Base-by-base conservation (phyloP, 2,329 filamentous ascomycete species). In the Claviceps pazoutovae region DNA sequence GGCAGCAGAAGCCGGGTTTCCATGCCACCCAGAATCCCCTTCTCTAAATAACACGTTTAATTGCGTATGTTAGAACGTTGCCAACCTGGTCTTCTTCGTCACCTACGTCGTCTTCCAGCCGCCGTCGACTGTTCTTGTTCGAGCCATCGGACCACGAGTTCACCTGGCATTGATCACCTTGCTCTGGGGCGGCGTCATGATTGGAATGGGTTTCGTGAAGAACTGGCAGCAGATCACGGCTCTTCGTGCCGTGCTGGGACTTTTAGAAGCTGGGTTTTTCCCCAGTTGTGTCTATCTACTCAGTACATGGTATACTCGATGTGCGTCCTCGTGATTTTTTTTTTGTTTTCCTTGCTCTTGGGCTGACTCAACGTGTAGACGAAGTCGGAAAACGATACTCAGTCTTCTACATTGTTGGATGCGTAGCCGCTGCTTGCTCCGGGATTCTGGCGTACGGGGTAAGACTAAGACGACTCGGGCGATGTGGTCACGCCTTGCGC, bases 81-180 rank as follows among this genome's bases (percentile, higher is more conserved):
- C 84, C 52, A 83, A 83, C 3, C 71, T 88, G 38, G 73, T 87
- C 60, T 88, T 88, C 70, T 88, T 88, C 71, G 73, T 86, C 57
- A 77, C 83, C 1, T 89, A 88, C 63, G 76, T 84, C 55, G 50
- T 86, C 49, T 83, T 87, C 55, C 84, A 89, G 61, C 80, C 83
- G 0, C 83, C 83, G 0, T 83, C 83, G 2, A 88, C 84, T 0
- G 68, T 88, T 43, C 65, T 87, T 37, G 74, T 84, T 48, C 80
- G 84, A 38, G 80, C 79, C 59, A 59, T 88, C 49, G 84, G 85
- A 1, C 78, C 80, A 3, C 74, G 80, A 5, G 62, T 72, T 38
- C 79, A 81, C 53, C 67, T 84, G 1, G 64, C 74, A 0, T 54
- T 61, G 44, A 79, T 83, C 58, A 77, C 75, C 2, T 53, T 80